Base-by-base conservation (phyloP, 2,329 filamentous ascomycete species). In the Magnaporthales sp. region DNA sequence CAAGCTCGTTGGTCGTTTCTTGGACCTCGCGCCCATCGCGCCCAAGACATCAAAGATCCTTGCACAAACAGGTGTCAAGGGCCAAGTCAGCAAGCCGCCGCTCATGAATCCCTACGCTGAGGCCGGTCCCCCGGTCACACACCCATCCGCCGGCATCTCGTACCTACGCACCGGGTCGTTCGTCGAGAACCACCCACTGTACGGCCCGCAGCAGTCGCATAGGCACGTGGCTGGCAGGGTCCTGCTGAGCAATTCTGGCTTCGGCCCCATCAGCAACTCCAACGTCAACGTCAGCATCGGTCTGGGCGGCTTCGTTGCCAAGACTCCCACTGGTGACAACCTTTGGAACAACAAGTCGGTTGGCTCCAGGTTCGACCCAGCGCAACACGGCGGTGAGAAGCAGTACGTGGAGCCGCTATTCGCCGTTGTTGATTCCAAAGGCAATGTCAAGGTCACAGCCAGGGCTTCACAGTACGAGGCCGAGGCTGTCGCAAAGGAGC, bases 91-190 rank as follows among this genome's bases (percentile, higher is more conserved):
- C n/a, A 68, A 70, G 9, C 71, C 76, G 9, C 73, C 66, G 22
- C 67, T 68, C 27, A 70, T 70, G 30, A 80, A 74, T 68, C 83
- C 83, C 0, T 87, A 86, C 69, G 80, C 81, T 11, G 77, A 78
- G 63, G 74, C 77, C 15, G 86, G 86, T 1, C 86, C 86, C n/a
- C 86, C 86, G 0, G 77, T 80, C 8, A 86, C 83, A 24, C 86
- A 89, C 70, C 86, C 86, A 4, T 89, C 86, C 15, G 86, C 83
- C 32, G 86, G 86, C 67, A 78, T 89, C 65, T 86, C 85, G 66
- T 89, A 89, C 75, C 77, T 88, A 67, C 83, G 86, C 65, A 86
- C 85, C 1, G 75, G 75, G 51, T 79, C 81, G 54, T 85, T 79
- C 74, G 75, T 85, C 71, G 81, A 86, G 67, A 88, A 88, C 74